Evolutionary conservation across 768 basidiomycete species (phyloP), one percentile per base, ranked within the genome.

Genomic region (Lyophyllum semitale): DNA sequence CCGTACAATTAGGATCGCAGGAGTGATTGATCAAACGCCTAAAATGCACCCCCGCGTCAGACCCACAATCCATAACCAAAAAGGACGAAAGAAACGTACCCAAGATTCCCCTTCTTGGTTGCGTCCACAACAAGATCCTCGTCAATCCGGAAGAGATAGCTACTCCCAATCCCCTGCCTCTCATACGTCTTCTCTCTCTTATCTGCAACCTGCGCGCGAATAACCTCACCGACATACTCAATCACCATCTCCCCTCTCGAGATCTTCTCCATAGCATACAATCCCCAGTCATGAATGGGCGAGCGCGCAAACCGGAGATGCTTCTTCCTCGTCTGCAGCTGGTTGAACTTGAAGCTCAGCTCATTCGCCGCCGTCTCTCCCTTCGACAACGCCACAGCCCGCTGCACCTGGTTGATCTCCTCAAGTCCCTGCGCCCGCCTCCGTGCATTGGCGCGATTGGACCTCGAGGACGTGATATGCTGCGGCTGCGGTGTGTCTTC

Each of bases 11-110:
- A 13, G 97, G 97, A 65, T 95, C 93, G 67, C 97, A 99, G 41
- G 95, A 98, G 65, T 99, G 97, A 71, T 99, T 99, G 72, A 99
- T 99, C 65, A 99, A 74, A 43, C 97, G 95, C 53, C 96, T 97
- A 56, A 42, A 53, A 17, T n/a, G 13, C 20, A 11, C 22, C 15
- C 8, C 8, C 27, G 11, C 37, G 17, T 60, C 60, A 55, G 53
- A 43, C 38, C n/a, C 23, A 54, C 55, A 45, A 53, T 58, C 51
- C 51, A 45, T 35, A 47, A 13, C 50, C 54, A 50, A 56, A 50
- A 47, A 54, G 35, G 49, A 29, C 43, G 44, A 45, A 56, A 45
- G 13, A 49, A 53, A 83, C 93, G 57, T 70, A 96, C 95, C 95
- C 96, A 66, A 99, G 88, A 73, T 95, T 97, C 26, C 97, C 97